Evolutionary conservation across 2,329 filamentous ascomycete genomes (phyloP).

Genomic region (Sclerotinia spermophila): DNA sequence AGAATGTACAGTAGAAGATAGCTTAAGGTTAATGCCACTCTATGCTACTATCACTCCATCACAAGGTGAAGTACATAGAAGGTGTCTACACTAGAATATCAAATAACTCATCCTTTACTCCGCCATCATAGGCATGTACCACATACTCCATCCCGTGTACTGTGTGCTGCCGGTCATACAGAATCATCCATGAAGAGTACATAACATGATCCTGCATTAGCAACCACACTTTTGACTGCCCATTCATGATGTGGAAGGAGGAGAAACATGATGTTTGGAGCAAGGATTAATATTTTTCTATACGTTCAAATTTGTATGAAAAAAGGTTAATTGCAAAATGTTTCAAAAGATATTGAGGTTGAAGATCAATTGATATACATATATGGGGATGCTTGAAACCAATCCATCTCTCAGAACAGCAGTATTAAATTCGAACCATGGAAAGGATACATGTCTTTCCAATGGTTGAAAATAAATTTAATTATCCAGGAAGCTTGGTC

Average conservation of each 20-base stretch:
- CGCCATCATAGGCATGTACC: background rate
- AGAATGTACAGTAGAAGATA: background rate
- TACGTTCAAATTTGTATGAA: background rate
- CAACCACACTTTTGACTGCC: background rate
- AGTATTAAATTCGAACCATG: background rate
- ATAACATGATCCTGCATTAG: slow-evolving; percentile 9
- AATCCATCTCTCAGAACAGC: background rate
- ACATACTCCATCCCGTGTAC: background rate
- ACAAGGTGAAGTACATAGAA: background rate
- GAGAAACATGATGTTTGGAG: background rate
- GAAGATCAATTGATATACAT: background rate
- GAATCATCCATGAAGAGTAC: background rate
- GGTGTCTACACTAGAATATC: background rate
- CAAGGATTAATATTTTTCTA: background rate
- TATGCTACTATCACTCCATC: background rate
- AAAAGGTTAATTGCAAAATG: background rate
- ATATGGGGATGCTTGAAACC: background rate
- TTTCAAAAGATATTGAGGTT: background rate
- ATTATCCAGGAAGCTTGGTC: background rate
- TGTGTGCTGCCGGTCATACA: background rate
- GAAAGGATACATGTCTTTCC: background rate
- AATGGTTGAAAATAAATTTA: background rate
- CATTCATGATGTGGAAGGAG: background rate
- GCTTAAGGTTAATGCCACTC: background rate
- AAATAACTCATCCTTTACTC: background rate